Evolutionary conservation across 805 yeast genomes (phyloP).

Genomic region (Kuraishia piskuri): DNA sequence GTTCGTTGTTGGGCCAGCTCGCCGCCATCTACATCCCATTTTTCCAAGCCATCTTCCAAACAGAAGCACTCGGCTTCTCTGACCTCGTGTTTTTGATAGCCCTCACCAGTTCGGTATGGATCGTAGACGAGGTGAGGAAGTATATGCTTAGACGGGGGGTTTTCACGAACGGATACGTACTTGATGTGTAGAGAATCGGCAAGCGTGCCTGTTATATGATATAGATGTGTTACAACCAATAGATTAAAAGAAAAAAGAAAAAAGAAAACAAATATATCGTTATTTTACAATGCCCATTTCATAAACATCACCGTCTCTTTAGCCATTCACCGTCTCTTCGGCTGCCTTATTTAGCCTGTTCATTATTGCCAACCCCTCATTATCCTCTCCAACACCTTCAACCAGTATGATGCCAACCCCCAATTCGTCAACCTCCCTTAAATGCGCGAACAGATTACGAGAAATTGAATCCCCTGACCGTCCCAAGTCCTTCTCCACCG

Average conservation of each 20-base stretch:
- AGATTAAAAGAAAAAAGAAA: not conserved
- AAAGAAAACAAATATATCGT: no score
- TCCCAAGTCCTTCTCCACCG: constrained; percentile 32
- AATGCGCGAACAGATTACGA: constrained; percentile 58
- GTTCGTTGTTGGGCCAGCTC: constrained; percentile 82
- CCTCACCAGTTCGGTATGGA: constrained; percentile 73
- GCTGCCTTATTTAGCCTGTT: constrained; percentile 86
- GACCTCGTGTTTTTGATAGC: constrained; percentile 59
- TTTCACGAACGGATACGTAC: constrained; percentile 1
- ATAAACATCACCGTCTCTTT: not conserved
- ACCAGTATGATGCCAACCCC: constrained; percentile 69
- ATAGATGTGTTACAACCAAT: not conserved
- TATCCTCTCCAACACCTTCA: constrained; percentile 67
- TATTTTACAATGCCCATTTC: not conserved
- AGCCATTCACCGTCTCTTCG: constrained; percentile 22
- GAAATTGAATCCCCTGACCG: constrained; percentile 53
- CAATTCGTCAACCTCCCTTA: constrained; percentile 69
- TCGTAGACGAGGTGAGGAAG: constrained; percentile 80
- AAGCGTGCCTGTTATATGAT: not conserved
- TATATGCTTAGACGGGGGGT: constrained; percentile 14
- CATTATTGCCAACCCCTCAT: constrained; percentile 93
- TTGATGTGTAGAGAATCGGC: not conserved
- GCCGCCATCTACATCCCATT: constrained; percentile 92
- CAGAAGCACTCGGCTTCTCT: constrained; percentile 72
- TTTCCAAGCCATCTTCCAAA: constrained; percentile 87